These are phyloP conservation scores for Trichoderma gamsii DNA, from an alignment of 495 filamentous ascomycete genomes.

Conservation along the genomic window DNA sequence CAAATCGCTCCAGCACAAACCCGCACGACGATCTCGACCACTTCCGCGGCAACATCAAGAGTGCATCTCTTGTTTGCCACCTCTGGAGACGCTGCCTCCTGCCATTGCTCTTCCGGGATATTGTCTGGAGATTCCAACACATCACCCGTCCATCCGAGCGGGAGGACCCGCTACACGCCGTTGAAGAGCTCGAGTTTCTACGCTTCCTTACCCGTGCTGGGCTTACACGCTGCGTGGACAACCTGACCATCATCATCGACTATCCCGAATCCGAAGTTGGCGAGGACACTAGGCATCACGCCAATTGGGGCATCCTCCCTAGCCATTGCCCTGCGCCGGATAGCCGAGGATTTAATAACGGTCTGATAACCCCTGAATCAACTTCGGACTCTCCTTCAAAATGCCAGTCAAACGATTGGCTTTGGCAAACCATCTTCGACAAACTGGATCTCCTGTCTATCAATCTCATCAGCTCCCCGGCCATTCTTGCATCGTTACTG, in stretches of 20 bases:
- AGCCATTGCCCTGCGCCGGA: slow-evolving; percentile 1
- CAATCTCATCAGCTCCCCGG: slow-evolving; percentile 37
- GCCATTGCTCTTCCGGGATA: slow-evolving; percentile 38
- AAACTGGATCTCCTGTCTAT: slow-evolving; percentile 36
- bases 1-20: not conserved
- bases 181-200: slow-evolving; percentile 13
- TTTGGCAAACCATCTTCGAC: slow-evolving; percentile 41
- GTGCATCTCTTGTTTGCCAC: slow-evolving; percentile 33
- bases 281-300: not conserved
- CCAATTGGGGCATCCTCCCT: not conserved
- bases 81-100: slow-evolving; percentile 35
- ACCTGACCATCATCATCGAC: not conserved
- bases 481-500: slow-evolving; percentile 35
- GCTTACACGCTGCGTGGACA: slow-evolving; percentile 8
- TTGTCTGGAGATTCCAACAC: slow-evolving; percentile 29
- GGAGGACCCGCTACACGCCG: slow-evolving; percentile 20
- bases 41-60: slow-evolving; percentile 32
- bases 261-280: not conserved
- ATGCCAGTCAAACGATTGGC: slow-evolving; percentile 24
- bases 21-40: slow-evolving; percentile 22
- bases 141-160: not conserved
- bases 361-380: slow-evolving; percentile 10
- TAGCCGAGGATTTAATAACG: slow-evolving; percentile 9
- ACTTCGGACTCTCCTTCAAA: slow-evolving; percentile 18
- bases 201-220: slow-evolving; percentile 2